These are phyloP conservation scores for Teratosphaeria nubilosa DNA, from an alignment of 2,329 filamentous ascomycete species.

Conservation along the genomic window DNA sequence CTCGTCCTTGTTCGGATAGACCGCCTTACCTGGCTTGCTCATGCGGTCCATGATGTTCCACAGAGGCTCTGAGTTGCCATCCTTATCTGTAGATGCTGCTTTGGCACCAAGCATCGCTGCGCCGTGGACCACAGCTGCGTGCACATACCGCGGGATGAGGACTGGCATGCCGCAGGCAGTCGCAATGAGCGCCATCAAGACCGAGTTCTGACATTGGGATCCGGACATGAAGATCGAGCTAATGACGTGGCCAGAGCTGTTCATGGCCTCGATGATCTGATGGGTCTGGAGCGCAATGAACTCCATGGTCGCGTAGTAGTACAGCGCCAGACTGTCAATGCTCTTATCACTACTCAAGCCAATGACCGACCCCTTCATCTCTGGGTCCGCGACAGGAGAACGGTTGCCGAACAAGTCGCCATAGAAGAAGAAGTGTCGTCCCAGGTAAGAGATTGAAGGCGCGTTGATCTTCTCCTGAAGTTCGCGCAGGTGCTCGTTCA, in stretches of 20 bases:
- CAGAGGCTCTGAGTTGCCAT: conserved; percentile 72
- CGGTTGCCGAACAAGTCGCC: conserved; percentile 96
- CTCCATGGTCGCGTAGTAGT: conserved; percentile 95
- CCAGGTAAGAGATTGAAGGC: conserved; percentile 73
- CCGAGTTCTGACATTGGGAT: conserved; percentile 89
- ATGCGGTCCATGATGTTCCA: conserved; percentile 98
- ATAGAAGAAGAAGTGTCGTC: conserved; percentile 96
- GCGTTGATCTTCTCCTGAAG: conserved; percentile 59
- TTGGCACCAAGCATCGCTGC: conserved; percentile 97
- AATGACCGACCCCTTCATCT: conserved; percentile 84
- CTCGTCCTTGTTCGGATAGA: conserved; percentile 61
- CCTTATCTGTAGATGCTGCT: conserved; percentile 71
- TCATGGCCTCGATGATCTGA: conserved; percentile 93
- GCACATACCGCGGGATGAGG: conserved; percentile 83
- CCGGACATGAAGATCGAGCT: conserved; percentile 97
- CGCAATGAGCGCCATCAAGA: conserved; percentile 84
- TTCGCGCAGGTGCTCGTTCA: conserved; percentile 76
- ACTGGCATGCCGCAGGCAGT: conserved; percentile 88
- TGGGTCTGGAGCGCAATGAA: conserved; percentile 96
- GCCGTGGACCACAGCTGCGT: conserved; percentile 93
- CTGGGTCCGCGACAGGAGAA: conserved; percentile 81
- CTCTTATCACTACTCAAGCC: conserved; percentile 80
- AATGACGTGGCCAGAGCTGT: conserved; percentile 76
- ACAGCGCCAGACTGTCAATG: conserved; percentile 74
- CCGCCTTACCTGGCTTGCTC: conserved; percentile 82